A percentile compares a stretch with the other conserved stretches of the same genome.
These are phyloP conservation scores for Colletotrichum incanum DNA, from an alignment of 2,329 filamentous ascomycete species.

Conservation along the genomic window DNA sequence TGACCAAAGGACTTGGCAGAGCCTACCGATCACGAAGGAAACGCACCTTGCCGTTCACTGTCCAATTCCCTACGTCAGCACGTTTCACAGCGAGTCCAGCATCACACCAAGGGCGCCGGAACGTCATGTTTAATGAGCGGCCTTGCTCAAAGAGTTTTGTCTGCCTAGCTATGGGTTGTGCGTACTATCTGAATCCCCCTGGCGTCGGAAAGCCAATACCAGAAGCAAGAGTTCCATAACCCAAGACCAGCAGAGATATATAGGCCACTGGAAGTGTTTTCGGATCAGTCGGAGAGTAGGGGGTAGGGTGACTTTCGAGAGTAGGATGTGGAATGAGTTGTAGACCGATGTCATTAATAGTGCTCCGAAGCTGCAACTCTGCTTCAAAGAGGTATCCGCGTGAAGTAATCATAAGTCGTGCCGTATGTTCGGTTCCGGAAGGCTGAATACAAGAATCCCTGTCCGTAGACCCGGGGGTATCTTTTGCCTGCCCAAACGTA, in stretches of 20 bases:
- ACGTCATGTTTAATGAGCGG: slow-evolving; percentile 21
- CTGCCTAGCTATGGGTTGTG: slow-evolving; percentile 34
- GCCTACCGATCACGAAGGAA: background rate
- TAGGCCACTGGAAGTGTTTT: slow-evolving; percentile 29
- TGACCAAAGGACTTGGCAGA: background rate
- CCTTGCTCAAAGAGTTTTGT: slow-evolving; percentile 32
- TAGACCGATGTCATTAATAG: slow-evolving; percentile 42
- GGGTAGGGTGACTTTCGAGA: slow-evolving; percentile 18
- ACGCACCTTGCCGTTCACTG: background rate
- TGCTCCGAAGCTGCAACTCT: slow-evolving; percentile 40
- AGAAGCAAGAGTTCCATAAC: slow-evolving; percentile 32
- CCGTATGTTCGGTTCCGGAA: slow-evolving; percentile 41
- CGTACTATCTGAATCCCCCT: slow-evolving; percentile 36
- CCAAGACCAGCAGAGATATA: slow-evolving; percentile 30
- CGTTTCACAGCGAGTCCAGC: background rate
- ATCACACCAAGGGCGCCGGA: background rate
- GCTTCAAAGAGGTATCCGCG: slow-evolving; percentile 44
- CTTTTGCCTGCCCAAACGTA: slow-evolving; percentile 41
- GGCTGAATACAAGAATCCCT: slow-evolving; percentile 32
- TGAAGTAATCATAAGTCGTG: slow-evolving; percentile 39
- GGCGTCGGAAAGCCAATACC: slow-evolving; percentile 31
- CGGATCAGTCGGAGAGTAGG: slow-evolving; percentile 30
- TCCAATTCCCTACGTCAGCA: background rate
- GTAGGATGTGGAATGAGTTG: slow-evolving; percentile 27
- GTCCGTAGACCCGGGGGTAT: slow-evolving; percentile 32